phyloP scores from a whole-genome alignment of 2,329 filamentous ascomycete genomes.

The Trichoderma asperellum region DNA sequence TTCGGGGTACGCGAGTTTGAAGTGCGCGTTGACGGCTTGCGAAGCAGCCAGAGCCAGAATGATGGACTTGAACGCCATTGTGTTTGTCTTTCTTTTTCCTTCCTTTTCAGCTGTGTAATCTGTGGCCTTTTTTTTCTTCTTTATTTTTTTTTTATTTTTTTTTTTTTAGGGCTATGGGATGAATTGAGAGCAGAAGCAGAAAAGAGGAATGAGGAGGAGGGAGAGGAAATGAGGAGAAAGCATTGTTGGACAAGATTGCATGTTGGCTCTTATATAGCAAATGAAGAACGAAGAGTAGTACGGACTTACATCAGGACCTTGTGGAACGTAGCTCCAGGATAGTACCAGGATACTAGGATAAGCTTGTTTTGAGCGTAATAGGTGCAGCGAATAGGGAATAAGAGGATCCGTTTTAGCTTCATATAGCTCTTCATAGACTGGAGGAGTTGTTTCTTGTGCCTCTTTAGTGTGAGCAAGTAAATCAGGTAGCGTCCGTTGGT shows the following conservation, averaged over 20 bases:
- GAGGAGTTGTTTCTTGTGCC: background rate
- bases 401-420: background rate
- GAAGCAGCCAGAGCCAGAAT: constrained; percentile 43
- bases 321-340: background rate
- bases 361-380: constrained; percentile 26
- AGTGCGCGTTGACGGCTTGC: constrained; percentile 52
- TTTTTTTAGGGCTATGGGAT: background rate
- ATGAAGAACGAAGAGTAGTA: background rate
- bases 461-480: constrained; percentile 7
- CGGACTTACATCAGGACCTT: background rate
- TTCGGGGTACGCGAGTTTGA: constrained; percentile 51
- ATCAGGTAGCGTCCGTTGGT: background rate
- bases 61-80: constrained; percentile 34
- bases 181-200: background rate
- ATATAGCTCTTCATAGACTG: background rate
- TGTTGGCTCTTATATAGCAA: background rate
- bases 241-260: background rate
- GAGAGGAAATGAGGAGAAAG: background rate
- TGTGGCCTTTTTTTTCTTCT: background rate
- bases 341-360: background rate
- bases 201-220: background rate
- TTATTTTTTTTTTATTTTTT: background rate
- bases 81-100: background rate
- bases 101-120: background rate
- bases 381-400: background rate